Evolutionary conservation across 306 rosid species (phyloP), one percentile per base, ranked within the genome.

Genomic region (Crotalaria pallida): DNA sequence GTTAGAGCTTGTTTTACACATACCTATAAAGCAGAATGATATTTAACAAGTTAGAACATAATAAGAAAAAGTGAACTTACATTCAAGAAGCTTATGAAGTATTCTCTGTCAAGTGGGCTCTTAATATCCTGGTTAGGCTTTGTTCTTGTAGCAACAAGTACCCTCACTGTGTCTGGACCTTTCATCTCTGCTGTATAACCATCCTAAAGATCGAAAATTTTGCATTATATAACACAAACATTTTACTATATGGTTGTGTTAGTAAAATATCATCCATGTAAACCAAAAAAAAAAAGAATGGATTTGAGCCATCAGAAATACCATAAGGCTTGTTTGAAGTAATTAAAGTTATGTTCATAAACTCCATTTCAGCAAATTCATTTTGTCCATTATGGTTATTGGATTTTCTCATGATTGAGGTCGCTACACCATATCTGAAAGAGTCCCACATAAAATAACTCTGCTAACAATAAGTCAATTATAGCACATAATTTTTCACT

Each of bases 381-480:
- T 94, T 94, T 67, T 84, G 81, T 0, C 88, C 88, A 8, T 75
- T 12, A 11, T 52, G 53, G 16, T 71, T 73, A 18, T 65, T 75
- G 18, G 87, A 72, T 76, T 87, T 91, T 18, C 80, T 85, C 95
- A 91, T 91, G 84, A 80, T 87, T 47, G 97, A 94, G 48, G 71
- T 49, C 40, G 99, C 99, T 72, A 94, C 89, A 21, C 97, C 96
- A 77, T 86, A 65, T 58, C 89, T 69, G 69, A 91, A 90, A 12
- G 97, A 84, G 71, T 94, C 99, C 99, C 97, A 94, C 95, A 91
- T 87, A 77, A 84, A 94, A 75, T 91, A 94, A 79, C 89, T 91
- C 98, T 94, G 90, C 65, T 66, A 73, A 69, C 33, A 65, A 63
- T 26, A 36, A n/a, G 27, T 40, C 58, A 29, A 29, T 59, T 19